phyloP scores from a whole-genome alignment of 352 stramenopile genomes.

The Phytophthora pinifolia region DNA sequence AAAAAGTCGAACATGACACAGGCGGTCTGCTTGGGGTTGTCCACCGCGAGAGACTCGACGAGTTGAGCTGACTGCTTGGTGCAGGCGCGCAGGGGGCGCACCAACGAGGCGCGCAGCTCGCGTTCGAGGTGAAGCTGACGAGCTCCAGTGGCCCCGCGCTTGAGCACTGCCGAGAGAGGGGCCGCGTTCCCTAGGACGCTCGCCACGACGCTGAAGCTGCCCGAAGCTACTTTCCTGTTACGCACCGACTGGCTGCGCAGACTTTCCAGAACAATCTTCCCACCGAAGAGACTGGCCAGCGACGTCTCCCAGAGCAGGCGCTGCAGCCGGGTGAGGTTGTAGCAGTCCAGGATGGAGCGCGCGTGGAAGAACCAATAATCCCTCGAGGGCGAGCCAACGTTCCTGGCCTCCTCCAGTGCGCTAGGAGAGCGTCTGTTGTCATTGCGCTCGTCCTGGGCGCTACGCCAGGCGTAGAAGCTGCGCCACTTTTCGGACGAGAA shows the following conservation, averaged over 20 bases:
- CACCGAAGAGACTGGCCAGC: conserved; percentile 65
- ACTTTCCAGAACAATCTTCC: conserved; percentile 59
- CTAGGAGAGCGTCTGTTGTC: conserved; percentile 30
- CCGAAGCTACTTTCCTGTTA: conserved; percentile 15
- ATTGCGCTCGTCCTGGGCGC: conserved; percentile 42
- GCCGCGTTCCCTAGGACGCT: conserved; percentile 29
- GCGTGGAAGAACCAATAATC: conserved; percentile 80
- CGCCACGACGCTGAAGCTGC: conserved; percentile 26
- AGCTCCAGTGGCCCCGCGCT: conserved; percentile 19
- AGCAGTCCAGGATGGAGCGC: conserved; percentile 53
- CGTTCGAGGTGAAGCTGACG: conserved; percentile 27
- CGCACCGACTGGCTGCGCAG: conserved; percentile 24
- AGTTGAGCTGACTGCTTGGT: conserved; percentile 39
- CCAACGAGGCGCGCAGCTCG: conserved; percentile 45
- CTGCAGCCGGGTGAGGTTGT: conserved; percentile 69
- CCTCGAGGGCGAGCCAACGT: conserved; percentile 54
- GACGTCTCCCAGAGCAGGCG: conserved; percentile 77
- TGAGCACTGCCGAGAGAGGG: conserved; percentile 21
- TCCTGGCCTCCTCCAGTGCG: conserved; percentile 41
- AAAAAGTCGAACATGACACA: conserved; percentile 63
- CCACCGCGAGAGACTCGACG: conserved; percentile 32
- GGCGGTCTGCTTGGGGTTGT: conserved; percentile 36
- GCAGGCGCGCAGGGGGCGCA: conserved; percentile 48
- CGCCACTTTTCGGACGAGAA: conserved; percentile 83
- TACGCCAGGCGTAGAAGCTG: conserved; percentile 71